Conservation (phyloP, 495 filamentous ascomycete genomes). For the Evansstolkia leycettana region DNA sequence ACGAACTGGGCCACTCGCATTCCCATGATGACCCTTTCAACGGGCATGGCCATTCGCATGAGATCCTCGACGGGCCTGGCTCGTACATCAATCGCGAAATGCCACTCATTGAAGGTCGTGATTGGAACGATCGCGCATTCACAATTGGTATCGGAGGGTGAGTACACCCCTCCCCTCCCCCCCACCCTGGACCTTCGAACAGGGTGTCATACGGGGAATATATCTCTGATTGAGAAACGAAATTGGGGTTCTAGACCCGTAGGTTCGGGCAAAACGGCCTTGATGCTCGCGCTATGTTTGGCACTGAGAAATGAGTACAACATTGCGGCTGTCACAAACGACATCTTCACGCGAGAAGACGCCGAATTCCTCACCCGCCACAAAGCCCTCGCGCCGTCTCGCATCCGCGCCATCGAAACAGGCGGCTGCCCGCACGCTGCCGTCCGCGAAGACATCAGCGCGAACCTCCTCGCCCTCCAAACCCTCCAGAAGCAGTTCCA, state of each 20-base stretch:
- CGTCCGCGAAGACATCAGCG: constrained; percentile 90
- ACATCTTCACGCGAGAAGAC: constrained; percentile 97
- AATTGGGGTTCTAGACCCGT: no score
- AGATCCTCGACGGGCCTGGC: constrained; percentile 89
- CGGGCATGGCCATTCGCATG: constrained; percentile 90
- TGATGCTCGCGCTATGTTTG: constrained; percentile 83
- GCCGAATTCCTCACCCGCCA: constrained; percentile 89
- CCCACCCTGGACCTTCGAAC: not conserved
- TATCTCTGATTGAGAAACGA: not conserved
- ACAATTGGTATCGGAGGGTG: constrained; percentile 96
- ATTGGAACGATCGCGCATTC: constrained; percentile 87
- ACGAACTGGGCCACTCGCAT: constrained; percentile 23
- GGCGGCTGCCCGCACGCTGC: constrained; percentile 96
- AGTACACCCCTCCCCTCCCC: constrained; percentile 19
- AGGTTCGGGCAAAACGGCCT: constrained; percentile 91
- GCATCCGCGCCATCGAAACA: constrained; percentile 94
- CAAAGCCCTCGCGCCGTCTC: constrained; percentile 63
- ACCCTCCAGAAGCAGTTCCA: constrained; percentile 65
- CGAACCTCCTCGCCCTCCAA: constrained; percentile 86
- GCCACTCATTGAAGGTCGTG: constrained; percentile 75
- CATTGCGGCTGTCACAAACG: constrained; percentile 94
- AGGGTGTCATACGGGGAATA: not conserved
- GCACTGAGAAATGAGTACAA: constrained; percentile 65
- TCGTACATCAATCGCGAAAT: constrained; percentile 85
- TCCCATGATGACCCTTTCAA: constrained; percentile 52